Evolutionary conservation across 192 early-diverging fungal species (phyloP).

Genomic region (Entrophospora sp.): DNA sequence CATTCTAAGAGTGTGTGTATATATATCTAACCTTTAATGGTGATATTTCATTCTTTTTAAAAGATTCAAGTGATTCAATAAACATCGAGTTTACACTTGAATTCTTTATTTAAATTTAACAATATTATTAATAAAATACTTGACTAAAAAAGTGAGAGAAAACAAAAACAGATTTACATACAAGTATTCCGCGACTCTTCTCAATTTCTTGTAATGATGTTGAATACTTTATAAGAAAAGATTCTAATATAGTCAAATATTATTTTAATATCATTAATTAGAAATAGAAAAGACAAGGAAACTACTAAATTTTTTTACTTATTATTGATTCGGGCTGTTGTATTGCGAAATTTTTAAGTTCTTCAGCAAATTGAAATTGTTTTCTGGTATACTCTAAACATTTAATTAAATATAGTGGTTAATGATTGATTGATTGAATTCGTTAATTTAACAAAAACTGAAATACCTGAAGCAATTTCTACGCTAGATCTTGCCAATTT

Average conservation of each 20-base stretch:
- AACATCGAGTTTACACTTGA: conserved; percentile 61
- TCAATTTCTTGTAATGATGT: conserved; percentile 48
- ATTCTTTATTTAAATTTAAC: conserved; percentile 30
- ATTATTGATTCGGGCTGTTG: conserved; percentile 43
- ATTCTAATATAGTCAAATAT: conserved; percentile 21
- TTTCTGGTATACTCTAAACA: conserved; percentile 42
- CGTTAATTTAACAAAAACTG: no score
- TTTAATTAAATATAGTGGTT: no score
- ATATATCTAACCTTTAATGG: conserved; percentile 40
- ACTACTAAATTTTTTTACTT: conserved; percentile 21
- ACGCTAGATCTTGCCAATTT: conserved; percentile 45
- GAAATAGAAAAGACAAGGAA: background rate
- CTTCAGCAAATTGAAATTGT: conserved; percentile 44
- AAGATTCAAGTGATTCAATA: conserved; percentile 57
- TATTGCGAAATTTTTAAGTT: conserved; percentile 41
- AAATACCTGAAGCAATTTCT: conserved; percentile 47
- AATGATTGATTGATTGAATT: no score
- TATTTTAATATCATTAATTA: background rate
- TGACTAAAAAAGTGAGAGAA: background rate
- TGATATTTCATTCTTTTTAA: conserved; percentile 43
- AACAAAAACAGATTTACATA: conserved; percentile 13
- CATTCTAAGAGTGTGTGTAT: no score
- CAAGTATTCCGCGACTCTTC: conserved; percentile 43
- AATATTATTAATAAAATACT: background rate
- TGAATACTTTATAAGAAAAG: conserved; percentile 43